These are phyloP conservation scores for Papiliotrema laurentii DNA, from an alignment of 1,284 basidiomycete species.

Conservation along the genomic window DNA sequence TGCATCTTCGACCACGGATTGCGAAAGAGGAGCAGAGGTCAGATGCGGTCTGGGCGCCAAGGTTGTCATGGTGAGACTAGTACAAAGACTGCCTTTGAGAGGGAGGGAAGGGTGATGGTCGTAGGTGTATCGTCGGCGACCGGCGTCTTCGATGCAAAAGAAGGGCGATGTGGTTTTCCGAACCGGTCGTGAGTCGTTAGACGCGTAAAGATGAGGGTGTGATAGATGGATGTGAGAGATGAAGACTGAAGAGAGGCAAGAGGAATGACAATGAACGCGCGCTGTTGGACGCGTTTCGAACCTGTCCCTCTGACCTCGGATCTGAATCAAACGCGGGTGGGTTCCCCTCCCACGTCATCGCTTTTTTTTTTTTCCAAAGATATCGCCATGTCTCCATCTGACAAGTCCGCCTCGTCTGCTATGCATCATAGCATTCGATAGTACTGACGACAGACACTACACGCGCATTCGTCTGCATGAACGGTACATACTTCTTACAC, in stretches of 20 bases:
- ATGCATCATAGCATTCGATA: too few relatives aligned
- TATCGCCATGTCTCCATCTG: too few relatives aligned
- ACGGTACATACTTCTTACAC: too few relatives aligned
- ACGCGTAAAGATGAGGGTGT: not conserved
- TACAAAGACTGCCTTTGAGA: not conserved
- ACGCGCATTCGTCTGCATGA: too few relatives aligned
- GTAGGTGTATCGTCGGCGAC: not conserved
- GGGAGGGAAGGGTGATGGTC: not conserved
- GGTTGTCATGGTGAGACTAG: not conserved
- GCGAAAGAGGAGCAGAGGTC: conserved; percentile 4
- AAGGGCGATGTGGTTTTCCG: not conserved
- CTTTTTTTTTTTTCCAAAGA: too few relatives aligned
- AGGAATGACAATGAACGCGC: not conserved
- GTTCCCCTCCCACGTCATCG: too few relatives aligned
- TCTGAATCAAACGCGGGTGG: too few relatives aligned
- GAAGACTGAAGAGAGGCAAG: too few relatives aligned
- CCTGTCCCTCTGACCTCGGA: too few relatives aligned
- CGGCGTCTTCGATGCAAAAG: not conserved
- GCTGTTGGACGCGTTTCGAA: too few relatives aligned
- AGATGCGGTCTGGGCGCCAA: not conserved
- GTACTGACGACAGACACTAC: too few relatives aligned
- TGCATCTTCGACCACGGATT: conserved; percentile 19
- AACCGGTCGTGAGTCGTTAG: not conserved
- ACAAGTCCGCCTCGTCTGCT: too few relatives aligned
- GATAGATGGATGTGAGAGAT: not conserved